phyloP scores from a whole-genome alignment of 1,284 basidiomycete species.

The Cutaneotrichosporon curvatum region DNA sequence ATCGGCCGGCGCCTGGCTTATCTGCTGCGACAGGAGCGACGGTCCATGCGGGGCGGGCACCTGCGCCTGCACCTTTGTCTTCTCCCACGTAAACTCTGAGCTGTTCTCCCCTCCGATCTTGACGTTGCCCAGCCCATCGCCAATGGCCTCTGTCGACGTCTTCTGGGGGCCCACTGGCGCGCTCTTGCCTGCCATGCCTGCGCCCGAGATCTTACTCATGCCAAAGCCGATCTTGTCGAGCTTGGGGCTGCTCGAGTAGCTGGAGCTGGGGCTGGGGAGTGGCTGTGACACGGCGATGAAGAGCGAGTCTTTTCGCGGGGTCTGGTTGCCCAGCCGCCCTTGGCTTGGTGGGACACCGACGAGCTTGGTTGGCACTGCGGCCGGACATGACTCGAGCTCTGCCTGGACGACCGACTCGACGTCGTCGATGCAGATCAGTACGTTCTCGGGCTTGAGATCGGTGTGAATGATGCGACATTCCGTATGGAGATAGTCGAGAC shows the following conservation, averaged over 20 bases:
- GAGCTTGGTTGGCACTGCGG: conserved; percentile 64
- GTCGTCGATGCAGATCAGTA: conserved; percentile 93
- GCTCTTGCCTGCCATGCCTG: conserved; percentile 22
- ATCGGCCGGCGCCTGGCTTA: conserved; percentile 48
- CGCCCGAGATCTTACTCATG: conserved; percentile 62
- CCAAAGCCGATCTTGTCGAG: conserved; percentile 87
- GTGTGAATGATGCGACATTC: conserved; percentile 94
- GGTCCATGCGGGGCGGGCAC: conserved; percentile 54
- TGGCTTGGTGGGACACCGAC: conserved; percentile 93
- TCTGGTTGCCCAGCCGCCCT: conserved; percentile 94
- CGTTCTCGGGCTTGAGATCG: conserved; percentile 97
- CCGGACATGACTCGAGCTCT: conserved; percentile 60
- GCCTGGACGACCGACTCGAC: conserved; percentile 88
- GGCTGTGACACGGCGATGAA: conserved; percentile 95
- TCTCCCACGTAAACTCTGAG: conserved; percentile 53
- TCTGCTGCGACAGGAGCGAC: conserved; percentile 71
- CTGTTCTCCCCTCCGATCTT: conserved; percentile 50
- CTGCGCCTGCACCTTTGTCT: conserved; percentile 44
- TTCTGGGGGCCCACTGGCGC: conserved; percentile 10
- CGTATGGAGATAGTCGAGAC: conserved; percentile 94
- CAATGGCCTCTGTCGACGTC: conserved; percentile 49
- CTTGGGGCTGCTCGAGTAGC: conserved; percentile 66
- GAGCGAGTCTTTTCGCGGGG: conserved; percentile 75
- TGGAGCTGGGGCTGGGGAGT: conserved; percentile 68
- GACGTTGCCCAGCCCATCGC: conserved; percentile 58